Conservation (phyloP, 2,329 filamentous ascomycete species). For the Pyrenochaeta sp. region DNA sequence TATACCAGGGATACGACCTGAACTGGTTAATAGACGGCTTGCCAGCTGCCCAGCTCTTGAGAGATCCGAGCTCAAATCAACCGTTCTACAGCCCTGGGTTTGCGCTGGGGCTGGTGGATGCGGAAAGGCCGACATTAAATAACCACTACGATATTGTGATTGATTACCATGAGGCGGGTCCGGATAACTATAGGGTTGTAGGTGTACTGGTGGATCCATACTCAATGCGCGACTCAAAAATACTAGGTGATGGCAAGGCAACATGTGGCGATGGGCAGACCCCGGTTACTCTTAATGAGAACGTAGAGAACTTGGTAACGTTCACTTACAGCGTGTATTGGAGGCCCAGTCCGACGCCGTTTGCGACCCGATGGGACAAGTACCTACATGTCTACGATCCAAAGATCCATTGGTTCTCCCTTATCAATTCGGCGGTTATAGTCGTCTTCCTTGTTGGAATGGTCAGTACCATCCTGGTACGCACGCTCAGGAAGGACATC, state of each 20-base stretch:
- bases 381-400: slow-evolving; percentile 97
- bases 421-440: slow-evolving; percentile 95
- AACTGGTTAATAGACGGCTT: slow-evolving; percentile 97
- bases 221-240: slow-evolving; percentile 69
- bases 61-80: slow-evolving; percentile 77
- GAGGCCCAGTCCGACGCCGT: slow-evolving; percentile 82
- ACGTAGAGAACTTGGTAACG: slow-evolving; percentile 71
- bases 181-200: slow-evolving; percentile 82
- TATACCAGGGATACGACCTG: slow-evolving; percentile 85
- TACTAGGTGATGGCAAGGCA: slow-evolving; percentile 61
- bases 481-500: slow-evolving; percentile 93
- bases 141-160: slow-evolving; percentile 96
- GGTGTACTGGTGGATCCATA: slow-evolving; percentile 87
- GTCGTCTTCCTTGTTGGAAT: slow-evolving; percentile 91
- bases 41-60: slow-evolving; percentile 84
- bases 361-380: slow-evolving; percentile 98
- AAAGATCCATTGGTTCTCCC: slow-evolving; percentile 98
- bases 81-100: slow-evolving; percentile 94
- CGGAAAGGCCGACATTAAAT: slow-evolving; percentile 72
- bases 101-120: slow-evolving; percentile 70
- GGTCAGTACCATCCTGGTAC: slow-evolving; percentile 88
- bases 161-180: slow-evolving; percentile 85
- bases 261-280: slow-evolving; percentile 71
- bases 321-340: slow-evolving; percentile 96
- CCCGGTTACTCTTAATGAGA: slow-evolving; percentile 71